Base-by-base conservation (phyloP, 2,329 filamentous ascomycete species). In the Gremmenia infestans region DNA sequence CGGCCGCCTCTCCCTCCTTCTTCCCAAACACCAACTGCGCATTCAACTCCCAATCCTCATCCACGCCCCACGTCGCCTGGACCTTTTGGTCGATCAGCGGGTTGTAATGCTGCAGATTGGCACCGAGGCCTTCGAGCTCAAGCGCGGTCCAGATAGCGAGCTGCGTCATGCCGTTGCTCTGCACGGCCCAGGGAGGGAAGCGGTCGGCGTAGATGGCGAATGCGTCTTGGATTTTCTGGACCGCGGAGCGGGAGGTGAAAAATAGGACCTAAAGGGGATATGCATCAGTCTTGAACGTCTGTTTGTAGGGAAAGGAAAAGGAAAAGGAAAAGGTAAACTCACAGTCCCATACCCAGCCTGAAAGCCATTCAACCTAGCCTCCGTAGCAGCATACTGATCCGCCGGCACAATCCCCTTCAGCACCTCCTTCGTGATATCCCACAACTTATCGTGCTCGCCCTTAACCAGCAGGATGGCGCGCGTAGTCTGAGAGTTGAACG, bases 21-120 rank as follows among this genome's bases (percentile, higher is more conserved):
- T 69, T 82, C 62, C 90, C 90, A 73, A 96, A 94, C 67, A 96
- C 91, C 63, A 97, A 77, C 80, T 96, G 90, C 23, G 88, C 86
- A 69, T 86, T 83, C 62, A 96, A 81, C 68, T 82, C 82, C 91
- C 91, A 96, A 65, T 81, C 80, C 17, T 74, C 68, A 45, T 89
- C 87, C 35, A 96, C 66, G 55, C 80, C 79, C 88, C 89, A 96
- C 65, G 83, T 76, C 59, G 74, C 53, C 46, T 80, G 74, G 52
- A 91, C 87, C 75, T 85, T 83, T 62, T 80, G 78, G 74, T 96
- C 88, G 65, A 95, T 83, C 56, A 96, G 73, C 19, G 91, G 91
- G 81, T 91, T 94, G 80, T 96, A 96, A 78, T 96, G 91, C 80
- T 96, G 91, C 52, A 96, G 80, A 79, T 92, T 96, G 70, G 87